Percentiles rank a stretch among this genome's conserved stretches.
phyloP scores from a whole-genome alignment of 106 monocot genomes.

The Dendrobium officinale region DNA sequence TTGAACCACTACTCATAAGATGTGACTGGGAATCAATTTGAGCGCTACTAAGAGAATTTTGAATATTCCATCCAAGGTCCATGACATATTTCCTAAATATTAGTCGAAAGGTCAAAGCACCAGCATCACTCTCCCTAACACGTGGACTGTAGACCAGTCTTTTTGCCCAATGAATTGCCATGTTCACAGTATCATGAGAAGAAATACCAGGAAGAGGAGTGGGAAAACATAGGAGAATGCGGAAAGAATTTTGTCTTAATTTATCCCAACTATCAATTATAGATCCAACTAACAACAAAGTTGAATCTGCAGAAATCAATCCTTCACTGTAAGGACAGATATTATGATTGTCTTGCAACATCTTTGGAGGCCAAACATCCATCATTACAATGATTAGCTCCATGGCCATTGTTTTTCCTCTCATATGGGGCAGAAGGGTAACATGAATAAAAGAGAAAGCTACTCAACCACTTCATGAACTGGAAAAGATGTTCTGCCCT shows the following conservation, averaged over 20 bases:
- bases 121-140: constrained; percentile 98
- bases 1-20: constrained; percentile 14
- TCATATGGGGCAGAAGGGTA: constrained; percentile 98
- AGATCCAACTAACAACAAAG: constrained; percentile 75
- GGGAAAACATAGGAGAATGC: constrained; percentile 78
- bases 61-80: constrained; percentile 62
- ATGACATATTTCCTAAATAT: constrained; percentile 90
- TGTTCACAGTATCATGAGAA: constrained; percentile 36
- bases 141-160: constrained; percentile 86
- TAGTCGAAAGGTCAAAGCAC: constrained; percentile 80
- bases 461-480: constrained; percentile 88
- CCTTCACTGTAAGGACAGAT: constrained; percentile 59
- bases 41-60: constrained; percentile 27
- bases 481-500: constrained; percentile 64
- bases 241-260: constrained; percentile 81
- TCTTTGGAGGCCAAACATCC: constrained; percentile 65
- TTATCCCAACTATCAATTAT: constrained; percentile 99
- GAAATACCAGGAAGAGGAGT: constrained; percentile 91
- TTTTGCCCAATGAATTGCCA: constrained; percentile 78
- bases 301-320: constrained; percentile 64
- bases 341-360: constrained; percentile 19
- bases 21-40: constrained; percentile 18
- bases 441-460: constrained; percentile 80
- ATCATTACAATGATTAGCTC: constrained; percentile 85
- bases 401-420: constrained; percentile 98